A percentile compares a stretch with the other conserved stretches of the same genome.
phyloP scores from a whole-genome alignment of 768 basidiomycete species.

The Xerocomellus intermedius region DNA sequence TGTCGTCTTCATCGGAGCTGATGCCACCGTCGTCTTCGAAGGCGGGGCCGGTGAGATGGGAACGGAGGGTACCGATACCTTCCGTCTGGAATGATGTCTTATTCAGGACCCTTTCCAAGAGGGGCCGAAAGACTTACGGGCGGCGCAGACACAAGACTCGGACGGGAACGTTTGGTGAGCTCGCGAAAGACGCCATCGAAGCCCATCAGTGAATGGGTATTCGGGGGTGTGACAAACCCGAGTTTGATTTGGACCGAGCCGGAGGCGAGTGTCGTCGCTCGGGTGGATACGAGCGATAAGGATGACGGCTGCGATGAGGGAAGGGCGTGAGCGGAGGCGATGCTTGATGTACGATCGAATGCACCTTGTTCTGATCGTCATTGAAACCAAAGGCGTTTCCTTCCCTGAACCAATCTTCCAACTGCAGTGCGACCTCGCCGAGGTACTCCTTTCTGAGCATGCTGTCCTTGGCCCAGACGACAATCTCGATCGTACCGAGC shows the following conservation, averaged over 20 bases:
- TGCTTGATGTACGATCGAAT: slow-evolving; percentile 22
- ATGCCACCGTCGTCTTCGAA: slow-evolving; percentile 80
- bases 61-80: slow-evolving; percentile 81
- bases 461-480: slow-evolving; percentile 94
- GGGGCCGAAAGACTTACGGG: slow-evolving; percentile 50
- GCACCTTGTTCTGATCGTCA: slow-evolving; percentile 66
- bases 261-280: slow-evolving; percentile 43
- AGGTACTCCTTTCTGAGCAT: slow-evolving; percentile 85
- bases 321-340: background rate
- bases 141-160: slow-evolving; percentile 70
- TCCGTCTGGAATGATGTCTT: slow-evolving; percentile 54
- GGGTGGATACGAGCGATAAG: slow-evolving; percentile 46
- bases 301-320: slow-evolving; percentile 42
- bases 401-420: slow-evolving; percentile 79
- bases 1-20: slow-evolving; percentile 51
- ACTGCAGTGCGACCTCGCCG: slow-evolving; percentile 75
- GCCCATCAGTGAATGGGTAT: slow-evolving; percentile 42
- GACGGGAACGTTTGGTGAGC: slow-evolving; percentile 60
- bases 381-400: slow-evolving; percentile 49
- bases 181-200: slow-evolving; percentile 63
- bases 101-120: background rate
- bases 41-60: slow-evolving; percentile 50
- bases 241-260: slow-evolving; percentile 62
- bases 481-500: slow-evolving; percentile 75
- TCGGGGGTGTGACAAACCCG: slow-evolving; percentile 51